These are phyloP conservation scores for Mycena pura DNA, from an alignment of 768 basidiomycete genomes.

Conservation along the genomic window DNA sequence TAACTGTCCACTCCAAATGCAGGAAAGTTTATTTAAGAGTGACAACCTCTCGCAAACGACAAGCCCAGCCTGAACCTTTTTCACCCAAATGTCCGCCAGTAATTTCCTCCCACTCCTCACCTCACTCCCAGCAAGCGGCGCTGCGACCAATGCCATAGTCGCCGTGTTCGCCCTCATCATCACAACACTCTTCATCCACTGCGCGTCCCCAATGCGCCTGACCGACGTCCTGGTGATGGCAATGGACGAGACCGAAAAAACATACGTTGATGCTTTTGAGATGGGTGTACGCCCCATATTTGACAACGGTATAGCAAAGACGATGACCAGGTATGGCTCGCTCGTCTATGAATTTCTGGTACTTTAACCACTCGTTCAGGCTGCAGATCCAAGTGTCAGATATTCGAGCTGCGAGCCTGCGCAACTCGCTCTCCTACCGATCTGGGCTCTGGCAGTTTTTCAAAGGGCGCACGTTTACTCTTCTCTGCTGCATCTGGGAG, in stretches of 20 bases:
- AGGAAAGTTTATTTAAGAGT: too few species aligned
- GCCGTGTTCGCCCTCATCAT: neutral
- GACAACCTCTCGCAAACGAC: too few species aligned
- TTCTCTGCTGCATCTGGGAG: neutral
- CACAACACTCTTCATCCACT: neutral
- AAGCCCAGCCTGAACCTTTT: too few species aligned
- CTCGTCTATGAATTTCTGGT: neutral
- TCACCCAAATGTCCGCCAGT: too few species aligned
- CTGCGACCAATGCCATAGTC: neutral
- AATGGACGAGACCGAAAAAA: neutral
- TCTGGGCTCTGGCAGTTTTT: neutral
- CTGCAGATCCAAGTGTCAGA: neutral
- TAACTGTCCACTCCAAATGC: too few species aligned
- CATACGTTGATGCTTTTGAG: neutral
- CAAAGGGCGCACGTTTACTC: neutral
- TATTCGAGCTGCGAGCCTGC: neutral
- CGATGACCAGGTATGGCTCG: slow-evolving; percentile 28
- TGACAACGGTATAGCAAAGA: slow-evolving; percentile 39
- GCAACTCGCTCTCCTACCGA: too few species aligned
- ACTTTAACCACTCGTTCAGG: neutral
- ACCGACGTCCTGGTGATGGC: neutral
- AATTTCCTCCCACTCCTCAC: neutral
- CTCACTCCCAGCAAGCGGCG: neutral
- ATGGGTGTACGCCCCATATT: slow-evolving; percentile 41
- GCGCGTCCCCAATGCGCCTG: neutral